Percentiles rank a stretch among this genome's conserved stretches.
Conservation (phyloP, 1,139 yeast species). For the Saccharomyces hybrid region DNA sequence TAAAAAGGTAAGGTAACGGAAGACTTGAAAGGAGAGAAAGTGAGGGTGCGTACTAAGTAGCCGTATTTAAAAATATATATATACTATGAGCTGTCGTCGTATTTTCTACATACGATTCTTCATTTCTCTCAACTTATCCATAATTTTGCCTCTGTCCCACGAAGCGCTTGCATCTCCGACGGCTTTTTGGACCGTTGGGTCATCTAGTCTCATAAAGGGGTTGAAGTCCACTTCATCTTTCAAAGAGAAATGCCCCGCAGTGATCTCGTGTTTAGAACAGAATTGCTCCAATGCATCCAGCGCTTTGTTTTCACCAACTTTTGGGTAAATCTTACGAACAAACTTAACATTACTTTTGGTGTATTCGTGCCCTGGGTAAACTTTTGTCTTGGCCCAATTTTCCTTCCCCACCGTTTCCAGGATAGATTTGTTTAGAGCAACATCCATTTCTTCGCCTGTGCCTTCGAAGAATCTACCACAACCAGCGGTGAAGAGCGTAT, state of each 20-base stretch:
- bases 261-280: conserved; percentile 49
- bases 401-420: conserved; percentile 43
- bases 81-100: background rate
- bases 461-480: too few species aligned
- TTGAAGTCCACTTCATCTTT: conserved; percentile 75
- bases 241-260: conserved; percentile 84
- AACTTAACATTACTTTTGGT: conserved; percentile 76
- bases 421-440: conserved; percentile 64
- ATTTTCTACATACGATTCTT: conserved; percentile 46
- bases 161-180: conserved; percentile 43
- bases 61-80: background rate
- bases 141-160: conserved; percentile 43
- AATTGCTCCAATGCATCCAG: conserved; percentile 48
- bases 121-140: conserved; percentile 61
- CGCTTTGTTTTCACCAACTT: conserved; percentile 39
- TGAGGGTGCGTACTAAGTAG: too few species aligned
- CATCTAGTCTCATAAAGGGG: conserved; percentile 79
- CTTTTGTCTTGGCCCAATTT: conserved; percentile 32
- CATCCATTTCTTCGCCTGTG: too few species aligned
- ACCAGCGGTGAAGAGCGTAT: too few species aligned
- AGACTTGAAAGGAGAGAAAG: background rate
- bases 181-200: conserved; percentile 47
- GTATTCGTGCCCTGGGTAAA: conserved; percentile 94
- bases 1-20: background rate
- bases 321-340: conserved; percentile 52